Percentiles rank a stretch among this genome's conserved stretches.
These are phyloP conservation scores for Sordariomycetes sp. DNA, from an alignment of 2,329 filamentous ascomycete genomes.

Conservation along the genomic window DNA sequence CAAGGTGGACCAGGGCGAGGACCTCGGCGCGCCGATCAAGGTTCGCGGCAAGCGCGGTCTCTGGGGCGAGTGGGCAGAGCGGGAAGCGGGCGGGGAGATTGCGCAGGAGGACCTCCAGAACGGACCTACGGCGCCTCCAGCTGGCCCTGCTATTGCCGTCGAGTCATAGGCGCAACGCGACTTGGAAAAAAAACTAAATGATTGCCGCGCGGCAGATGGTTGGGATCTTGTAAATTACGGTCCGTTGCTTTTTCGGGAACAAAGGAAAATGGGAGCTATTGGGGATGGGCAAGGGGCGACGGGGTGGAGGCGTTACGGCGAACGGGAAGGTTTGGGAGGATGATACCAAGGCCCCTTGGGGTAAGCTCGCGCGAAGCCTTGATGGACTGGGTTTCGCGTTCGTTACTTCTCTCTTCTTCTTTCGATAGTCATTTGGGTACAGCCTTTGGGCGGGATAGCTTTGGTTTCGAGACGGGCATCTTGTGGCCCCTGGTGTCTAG, in stretches of 20 bases:
- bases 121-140: not conserved
- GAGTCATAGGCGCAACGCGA: constrained; percentile 5
- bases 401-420: not conserved
- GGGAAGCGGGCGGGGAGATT: constrained; percentile 54
- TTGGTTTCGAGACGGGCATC: not conserved
- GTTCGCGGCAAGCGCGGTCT: constrained; percentile 89
- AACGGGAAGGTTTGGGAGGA: not conserved
- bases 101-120: constrained; percentile 31
- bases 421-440: not conserved
- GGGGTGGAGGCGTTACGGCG: not conserved
- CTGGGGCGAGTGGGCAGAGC: constrained; percentile 94
- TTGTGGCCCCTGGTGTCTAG: not conserved
- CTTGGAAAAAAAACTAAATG: not conserved
- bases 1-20: constrained; percentile 80
- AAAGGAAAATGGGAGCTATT: not conserved
- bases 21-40: constrained; percentile 68
- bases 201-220: not conserved
- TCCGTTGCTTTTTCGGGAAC: constrained; percentile 1
- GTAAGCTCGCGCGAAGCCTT: not conserved
- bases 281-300: not conserved
- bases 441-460: not conserved
- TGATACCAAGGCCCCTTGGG: constrained; percentile 1
- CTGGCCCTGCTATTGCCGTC: constrained; percentile 7
- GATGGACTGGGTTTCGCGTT: not conserved
- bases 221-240: not conserved